Percentiles rank a stretch among this genome's conserved stretches.
phyloP scores from a whole-genome alignment of 2,329 filamentous ascomycete genomes.

The Pseudonectria foliicola region DNA sequence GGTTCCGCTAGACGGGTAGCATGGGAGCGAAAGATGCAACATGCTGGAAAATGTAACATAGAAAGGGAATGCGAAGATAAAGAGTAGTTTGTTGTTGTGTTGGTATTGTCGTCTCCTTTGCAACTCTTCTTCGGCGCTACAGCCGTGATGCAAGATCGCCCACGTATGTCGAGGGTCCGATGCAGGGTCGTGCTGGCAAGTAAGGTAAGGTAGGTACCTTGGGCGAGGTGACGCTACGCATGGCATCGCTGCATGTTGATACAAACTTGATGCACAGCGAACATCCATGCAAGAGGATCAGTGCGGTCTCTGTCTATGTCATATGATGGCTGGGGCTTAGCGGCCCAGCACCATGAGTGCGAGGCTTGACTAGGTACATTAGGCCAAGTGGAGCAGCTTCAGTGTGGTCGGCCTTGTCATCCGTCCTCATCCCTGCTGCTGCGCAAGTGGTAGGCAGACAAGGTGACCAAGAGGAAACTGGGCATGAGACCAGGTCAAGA shows the following conservation, averaged over 20 bases:
- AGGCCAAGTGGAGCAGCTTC: no score
- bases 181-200: no score
- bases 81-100: not conserved
- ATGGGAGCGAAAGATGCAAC: slow-evolving; percentile 7
- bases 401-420: not conserved
- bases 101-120: no score
- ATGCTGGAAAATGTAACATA: slow-evolving; percentile 20
- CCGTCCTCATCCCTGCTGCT: not conserved
- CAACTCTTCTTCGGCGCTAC: no score
- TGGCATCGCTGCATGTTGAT: not conserved
- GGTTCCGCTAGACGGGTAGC: slow-evolving; percentile 4
- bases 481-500: slow-evolving; percentile 17
- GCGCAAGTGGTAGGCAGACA: slow-evolving; percentile 9
- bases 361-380: no score
- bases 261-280: not conserved
- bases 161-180: no score
- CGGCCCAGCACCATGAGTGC: no score
- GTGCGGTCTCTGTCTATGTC: not conserved
- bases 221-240: no score
- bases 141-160: no score
- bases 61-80: slow-evolving; percentile 2
- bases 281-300: not conserved
- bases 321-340: slow-evolving; percentile 5
- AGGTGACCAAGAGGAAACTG: slow-evolving; percentile 20
- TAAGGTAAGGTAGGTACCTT: no score